These are phyloP conservation scores for Beauveria sp. DNA, from an alignment of 2,329 filamentous ascomycete species.

Conservation along the genomic window DNA sequence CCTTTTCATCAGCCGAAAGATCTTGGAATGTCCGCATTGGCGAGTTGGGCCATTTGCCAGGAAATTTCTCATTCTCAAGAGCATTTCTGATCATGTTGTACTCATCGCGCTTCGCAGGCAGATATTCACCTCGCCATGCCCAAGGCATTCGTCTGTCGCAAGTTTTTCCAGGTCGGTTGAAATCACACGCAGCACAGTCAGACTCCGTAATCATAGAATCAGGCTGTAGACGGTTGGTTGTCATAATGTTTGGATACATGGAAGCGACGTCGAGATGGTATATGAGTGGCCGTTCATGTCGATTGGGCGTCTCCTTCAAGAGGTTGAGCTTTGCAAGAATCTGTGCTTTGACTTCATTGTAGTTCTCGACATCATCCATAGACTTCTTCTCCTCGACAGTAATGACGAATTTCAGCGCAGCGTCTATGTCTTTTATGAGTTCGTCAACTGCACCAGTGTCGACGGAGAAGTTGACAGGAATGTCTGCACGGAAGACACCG, in stretches of 20 bases:
- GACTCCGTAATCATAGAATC: conserved; percentile 99
- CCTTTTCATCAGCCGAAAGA: conserved; percentile 73
- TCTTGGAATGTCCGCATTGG: conserved; percentile 73
- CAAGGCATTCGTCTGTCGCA: conserved; percentile 92
- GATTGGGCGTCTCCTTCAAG: conserved; percentile 75
- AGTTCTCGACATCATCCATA: conserved; percentile 71
- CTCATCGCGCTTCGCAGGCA: conserved; percentile 92
- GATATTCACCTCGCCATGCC: conserved; percentile 96
- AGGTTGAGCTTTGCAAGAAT: conserved; percentile 64
- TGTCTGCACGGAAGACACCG: conserved; percentile 92
- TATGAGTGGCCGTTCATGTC: conserved; percentile 79
- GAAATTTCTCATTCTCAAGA: conserved; percentile 86
- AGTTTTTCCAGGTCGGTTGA: conserved; percentile 94
- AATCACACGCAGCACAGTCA: conserved; percentile 94
- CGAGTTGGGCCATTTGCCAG: conserved; percentile 64
- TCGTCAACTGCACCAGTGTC: conserved; percentile 86
- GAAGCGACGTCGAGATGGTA: conserved; percentile 98
- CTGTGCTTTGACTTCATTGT: conserved; percentile 75
- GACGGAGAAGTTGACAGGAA: conserved; percentile 89
- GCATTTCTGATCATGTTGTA: conserved; percentile 98
- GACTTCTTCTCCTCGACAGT: conserved; percentile 78
- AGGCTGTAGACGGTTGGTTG: conserved; percentile 91
- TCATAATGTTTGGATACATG: conserved; percentile 99
- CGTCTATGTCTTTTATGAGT: conserved; percentile 75
- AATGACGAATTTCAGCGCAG: conserved; percentile 81